Evolutionary conservation across 2,329 filamentous ascomycete species (phyloP).

Genomic region (Trichoderma brevicompactum): DNA sequence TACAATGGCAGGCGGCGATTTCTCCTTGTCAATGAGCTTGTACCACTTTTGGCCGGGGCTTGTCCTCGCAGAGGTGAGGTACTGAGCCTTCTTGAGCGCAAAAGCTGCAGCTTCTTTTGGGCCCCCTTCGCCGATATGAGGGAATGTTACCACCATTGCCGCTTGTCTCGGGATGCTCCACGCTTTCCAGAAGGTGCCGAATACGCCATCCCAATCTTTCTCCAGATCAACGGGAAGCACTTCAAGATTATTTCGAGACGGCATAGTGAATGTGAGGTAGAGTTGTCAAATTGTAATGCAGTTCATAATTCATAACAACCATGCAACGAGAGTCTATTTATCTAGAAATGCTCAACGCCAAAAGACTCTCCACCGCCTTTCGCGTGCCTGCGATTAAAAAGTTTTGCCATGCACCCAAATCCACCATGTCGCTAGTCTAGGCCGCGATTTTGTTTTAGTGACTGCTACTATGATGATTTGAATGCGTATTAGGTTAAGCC

Average conservation of each 20-base stretch:
- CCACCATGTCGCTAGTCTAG: not conserved
- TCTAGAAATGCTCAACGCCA: not conserved
- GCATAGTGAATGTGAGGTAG: not conserved
- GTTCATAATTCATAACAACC: not conserved
- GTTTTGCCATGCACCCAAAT: not conserved
- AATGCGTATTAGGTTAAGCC: not conserved
- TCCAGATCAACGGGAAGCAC: slow-evolving; percentile 2
- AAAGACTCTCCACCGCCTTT: not conserved
- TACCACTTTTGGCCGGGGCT: slow-evolving; percentile 15
- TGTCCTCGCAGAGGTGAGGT: slow-evolving; percentile 6
- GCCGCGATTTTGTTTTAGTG: not conserved
- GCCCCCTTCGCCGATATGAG: slow-evolving; percentile 12
- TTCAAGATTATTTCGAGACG: not conserved
- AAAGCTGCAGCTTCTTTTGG: slow-evolving; percentile 15
- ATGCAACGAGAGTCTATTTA: not conserved
- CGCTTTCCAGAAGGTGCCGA: slow-evolving; percentile 15
- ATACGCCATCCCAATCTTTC: slow-evolving; percentile 17
- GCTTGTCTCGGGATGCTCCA: slow-evolving; percentile 18
- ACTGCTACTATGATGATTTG: slow-evolving; percentile 3
- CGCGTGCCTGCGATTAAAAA: not conserved
- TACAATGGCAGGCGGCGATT: not conserved
- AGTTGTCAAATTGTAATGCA: not conserved
- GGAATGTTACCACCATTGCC: slow-evolving; percentile 18
- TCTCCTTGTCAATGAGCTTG: not conserved
- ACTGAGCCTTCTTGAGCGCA: slow-evolving; percentile 1